Percentiles rank a stretch among this genome's conserved stretches.
Evolutionary conservation across 768 basidiomycete species (phyloP).

Genomic region (Macrocybe gigantea): DNA sequence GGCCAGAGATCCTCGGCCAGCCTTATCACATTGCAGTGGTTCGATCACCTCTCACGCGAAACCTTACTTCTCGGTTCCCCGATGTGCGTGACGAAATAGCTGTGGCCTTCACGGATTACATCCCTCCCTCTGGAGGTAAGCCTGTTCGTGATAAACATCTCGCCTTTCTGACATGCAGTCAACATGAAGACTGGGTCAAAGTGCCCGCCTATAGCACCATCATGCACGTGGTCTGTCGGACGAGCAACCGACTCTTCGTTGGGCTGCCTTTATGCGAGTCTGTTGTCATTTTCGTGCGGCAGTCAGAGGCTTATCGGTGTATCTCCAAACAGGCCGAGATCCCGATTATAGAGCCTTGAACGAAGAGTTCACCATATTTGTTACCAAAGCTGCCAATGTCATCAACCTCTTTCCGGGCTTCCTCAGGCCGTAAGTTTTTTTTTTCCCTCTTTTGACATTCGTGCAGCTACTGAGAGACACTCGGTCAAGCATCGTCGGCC

Average conservation of each 20-base stretch:
- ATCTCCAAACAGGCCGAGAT: slow-evolving; percentile 22
- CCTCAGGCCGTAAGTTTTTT: slow-evolving; percentile 30
- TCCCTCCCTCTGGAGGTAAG: slow-evolving; percentile 12
- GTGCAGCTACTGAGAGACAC: slow-evolving; percentile 10
- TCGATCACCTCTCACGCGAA: slow-evolving; percentile 18
- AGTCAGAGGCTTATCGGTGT: not conserved
- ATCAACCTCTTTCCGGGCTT: slow-evolving; percentile 29
- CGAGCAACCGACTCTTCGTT: slow-evolving; percentile 35
- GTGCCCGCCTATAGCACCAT: slow-evolving; percentile 18
- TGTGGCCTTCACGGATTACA: slow-evolving; percentile 24
- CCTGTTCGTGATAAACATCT: not conserved
- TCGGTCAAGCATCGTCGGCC: slow-evolving; percentile 11
- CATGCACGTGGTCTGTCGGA: slow-evolving; percentile 26
- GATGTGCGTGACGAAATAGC: slow-evolving; percentile 33
- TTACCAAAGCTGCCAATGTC: slow-evolving; percentile 18
- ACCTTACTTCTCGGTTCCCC: slow-evolving; percentile 21
- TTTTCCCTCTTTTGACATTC: slow-evolving; percentile 8
- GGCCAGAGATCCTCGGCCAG: slow-evolving; percentile 13
- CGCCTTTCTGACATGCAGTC: not conserved
- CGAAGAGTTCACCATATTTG: slow-evolving; percentile 24
- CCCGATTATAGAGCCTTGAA: slow-evolving; percentile 24
- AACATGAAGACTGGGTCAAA: slow-evolving; percentile 28
- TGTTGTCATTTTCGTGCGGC: not conserved
- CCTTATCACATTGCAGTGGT: slow-evolving; percentile 15
- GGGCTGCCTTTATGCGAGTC: slow-evolving; percentile 35